phyloP scores from a whole-genome alignment of 2,329 filamentous ascomycete species.

The Simplicillium aogashimaense region DNA sequence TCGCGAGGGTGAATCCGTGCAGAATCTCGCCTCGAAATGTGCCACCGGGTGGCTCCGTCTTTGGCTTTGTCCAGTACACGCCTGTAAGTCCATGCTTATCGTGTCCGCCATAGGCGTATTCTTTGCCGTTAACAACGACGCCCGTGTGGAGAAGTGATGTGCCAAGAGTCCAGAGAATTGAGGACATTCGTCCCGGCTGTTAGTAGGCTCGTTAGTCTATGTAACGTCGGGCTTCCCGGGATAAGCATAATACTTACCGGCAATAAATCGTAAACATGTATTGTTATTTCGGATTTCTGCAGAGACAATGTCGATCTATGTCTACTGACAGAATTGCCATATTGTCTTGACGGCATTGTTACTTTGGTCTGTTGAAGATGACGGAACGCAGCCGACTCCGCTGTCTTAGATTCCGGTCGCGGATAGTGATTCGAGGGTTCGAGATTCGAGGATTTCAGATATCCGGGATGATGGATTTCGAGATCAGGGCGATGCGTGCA shows the following conservation, averaged over 20 bases:
- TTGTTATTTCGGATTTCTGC: slow-evolving; percentile 63
- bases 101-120: slow-evolving; percentile 82
- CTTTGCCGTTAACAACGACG: slow-evolving; percentile 67
- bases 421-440: no score
- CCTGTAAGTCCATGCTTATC: slow-evolving; percentile 60
- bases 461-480: no score
- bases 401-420: no score
- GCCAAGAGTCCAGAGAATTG: slow-evolving; percentile 67
- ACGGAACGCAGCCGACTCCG: no score
- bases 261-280: slow-evolving; percentile 70
- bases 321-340: slow-evolving; percentile 11
- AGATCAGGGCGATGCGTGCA: no score
- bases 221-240: background rate
- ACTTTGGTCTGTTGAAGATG: background rate
- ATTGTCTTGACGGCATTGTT: background rate
- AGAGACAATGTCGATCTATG: slow-evolving; percentile 60
- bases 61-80: slow-evolving; percentile 74
- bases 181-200: slow-evolving; percentile 65
- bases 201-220: background rate
- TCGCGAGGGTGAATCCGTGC: slow-evolving; percentile 67
- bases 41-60: slow-evolving; percentile 63
- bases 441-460: no score
- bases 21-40: slow-evolving; percentile 67
- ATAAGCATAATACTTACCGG: slow-evolving; percentile 38
- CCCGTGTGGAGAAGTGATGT: slow-evolving; percentile 73